Evolutionary conservation across 2,329 filamentous ascomycete species (phyloP).

Genomic region (Trichoderma asperellum): DNA sequence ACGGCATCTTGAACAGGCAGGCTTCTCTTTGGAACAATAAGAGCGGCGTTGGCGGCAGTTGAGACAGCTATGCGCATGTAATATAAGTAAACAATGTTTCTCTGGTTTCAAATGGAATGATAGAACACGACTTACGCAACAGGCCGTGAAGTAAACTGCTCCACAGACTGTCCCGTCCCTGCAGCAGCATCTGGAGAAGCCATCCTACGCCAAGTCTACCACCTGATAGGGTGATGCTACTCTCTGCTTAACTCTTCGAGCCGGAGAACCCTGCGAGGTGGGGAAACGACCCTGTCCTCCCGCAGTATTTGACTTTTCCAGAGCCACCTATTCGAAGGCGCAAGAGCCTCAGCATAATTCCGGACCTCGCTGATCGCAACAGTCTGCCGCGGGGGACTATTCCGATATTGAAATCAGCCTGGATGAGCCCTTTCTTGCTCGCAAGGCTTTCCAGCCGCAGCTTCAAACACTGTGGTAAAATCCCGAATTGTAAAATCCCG

Average conservation of each 20-base stretch:
- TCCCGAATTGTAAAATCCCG: not conserved
- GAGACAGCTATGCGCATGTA: slow-evolving; percentile 37
- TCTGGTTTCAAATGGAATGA: not conserved
- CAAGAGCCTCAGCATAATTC: slow-evolving; percentile 12
- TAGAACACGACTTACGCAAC: slow-evolving; percentile 35
- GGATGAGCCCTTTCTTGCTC: not conserved
- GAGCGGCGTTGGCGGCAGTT: slow-evolving; percentile 43
- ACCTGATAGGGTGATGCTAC: not conserved
- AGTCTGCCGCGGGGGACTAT: not conserved
- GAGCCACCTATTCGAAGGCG: not conserved
- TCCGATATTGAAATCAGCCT: slow-evolving; percentile 7
- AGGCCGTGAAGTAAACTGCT: slow-evolving; percentile 34
- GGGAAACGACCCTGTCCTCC: not conserved
- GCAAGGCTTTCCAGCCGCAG: not conserved
- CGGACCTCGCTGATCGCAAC: not conserved
- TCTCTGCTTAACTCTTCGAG: not conserved
- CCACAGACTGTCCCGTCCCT: slow-evolving; percentile 12
- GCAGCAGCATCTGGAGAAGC: not conserved
- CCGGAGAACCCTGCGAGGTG: slow-evolving; percentile 13
- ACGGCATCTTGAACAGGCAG: slow-evolving; percentile 42
- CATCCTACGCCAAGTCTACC: slow-evolving; percentile 10
- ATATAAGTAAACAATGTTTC: not conserved
- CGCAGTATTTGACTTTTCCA: slow-evolving; percentile 16
- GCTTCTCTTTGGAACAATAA: slow-evolving; percentile 45
- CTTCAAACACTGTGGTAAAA: not conserved